Conservation (phyloP, 176 grass and related monocot species). For the Ampelocalamus luodianensis region DNA sequence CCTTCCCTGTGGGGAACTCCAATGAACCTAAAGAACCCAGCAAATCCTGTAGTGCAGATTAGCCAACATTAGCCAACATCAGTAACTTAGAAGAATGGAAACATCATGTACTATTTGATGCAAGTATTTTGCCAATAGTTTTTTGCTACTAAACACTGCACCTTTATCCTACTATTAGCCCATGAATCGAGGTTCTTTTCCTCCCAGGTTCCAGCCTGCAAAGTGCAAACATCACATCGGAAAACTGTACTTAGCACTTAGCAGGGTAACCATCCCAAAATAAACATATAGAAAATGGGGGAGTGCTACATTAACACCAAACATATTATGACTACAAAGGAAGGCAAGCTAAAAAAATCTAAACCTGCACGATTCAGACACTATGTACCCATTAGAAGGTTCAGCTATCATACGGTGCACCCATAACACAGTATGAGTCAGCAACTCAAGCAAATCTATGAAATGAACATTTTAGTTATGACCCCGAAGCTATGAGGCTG, state of each 20-base stretch:
- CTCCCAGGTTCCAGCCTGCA: constrained; percentile 99
- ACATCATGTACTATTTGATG: neutral
- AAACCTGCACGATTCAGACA: neutral
- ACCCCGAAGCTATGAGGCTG: neutral
- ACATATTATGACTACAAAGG: neutral
- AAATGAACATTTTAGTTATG: neutral
- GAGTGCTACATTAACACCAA: neutral
- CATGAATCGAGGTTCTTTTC: constrained; percentile 97
- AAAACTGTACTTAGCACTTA: neutral
- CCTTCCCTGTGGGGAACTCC: constrained; percentile 78
- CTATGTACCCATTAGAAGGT: neutral
- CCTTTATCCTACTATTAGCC: constrained; percentile 89
- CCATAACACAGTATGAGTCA: neutral
- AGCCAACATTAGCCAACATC: neutral
- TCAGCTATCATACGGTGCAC: neutral
- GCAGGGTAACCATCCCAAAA: neutral
- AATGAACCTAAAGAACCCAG: constrained; percentile 70
- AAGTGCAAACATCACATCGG: constrained; percentile 21
- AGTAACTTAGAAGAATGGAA: neutral
- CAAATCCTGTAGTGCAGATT: constrained; percentile 58
- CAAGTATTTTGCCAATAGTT: neutral
- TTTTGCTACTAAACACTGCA: constrained; percentile 18
- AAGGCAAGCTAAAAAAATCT: neutral
- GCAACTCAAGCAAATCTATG: neutral
- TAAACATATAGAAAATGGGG: neutral